These are phyloP conservation scores for Aquilaria sinensis DNA, from an alignment of 345 rosid species.

Conservation along the genomic window DNA sequence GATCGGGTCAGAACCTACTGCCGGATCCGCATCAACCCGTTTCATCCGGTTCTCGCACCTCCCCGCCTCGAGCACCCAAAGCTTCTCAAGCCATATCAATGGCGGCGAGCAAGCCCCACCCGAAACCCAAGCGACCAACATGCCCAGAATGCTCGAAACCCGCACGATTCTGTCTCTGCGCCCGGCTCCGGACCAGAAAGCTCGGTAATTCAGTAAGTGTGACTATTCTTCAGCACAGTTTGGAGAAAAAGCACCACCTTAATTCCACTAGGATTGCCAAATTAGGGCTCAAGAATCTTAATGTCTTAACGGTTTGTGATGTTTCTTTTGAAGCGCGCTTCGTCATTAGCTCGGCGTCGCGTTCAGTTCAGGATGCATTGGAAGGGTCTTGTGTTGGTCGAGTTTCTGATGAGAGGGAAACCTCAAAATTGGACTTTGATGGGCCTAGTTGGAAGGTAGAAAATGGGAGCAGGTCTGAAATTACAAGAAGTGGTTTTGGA, in stretches of 20 bases:
- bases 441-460: slow-evolving; percentile 15
- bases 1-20: slow-evolving; percentile 22
- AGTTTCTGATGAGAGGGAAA: slow-evolving; percentile 1
- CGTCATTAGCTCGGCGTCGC: slow-evolving; percentile 28
- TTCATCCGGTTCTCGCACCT: slow-evolving; percentile 10
- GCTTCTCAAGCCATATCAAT: slow-evolving; percentile 34
- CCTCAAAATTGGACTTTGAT: slow-evolving; percentile 14
- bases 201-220: slow-evolving; percentile 60
- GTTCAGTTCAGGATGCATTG: slow-evolving; percentile 13
- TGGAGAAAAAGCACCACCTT: slow-evolving; percentile 72
- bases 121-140: slow-evolving; percentile 47
- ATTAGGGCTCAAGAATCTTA: slow-evolving; percentile 61
- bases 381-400: slow-evolving; percentile 15
- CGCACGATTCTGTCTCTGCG: slow-evolving; percentile 55
- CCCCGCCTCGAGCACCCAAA: not conserved
- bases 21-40: slow-evolving; percentile 2
- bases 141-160: slow-evolving; percentile 74
- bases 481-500: not conserved
- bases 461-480: slow-evolving; percentile 7
- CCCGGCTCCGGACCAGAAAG: slow-evolving; percentile 34
- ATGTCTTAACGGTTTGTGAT: slow-evolving; percentile 47
- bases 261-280: slow-evolving; percentile 72
- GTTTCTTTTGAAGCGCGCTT: slow-evolving; percentile 52
- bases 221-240: slow-evolving; percentile 74
- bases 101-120: slow-evolving; percentile 22